Percentiles rank a stretch among this genome's conserved stretches.
Evolutionary conservation across 306 rosid genomes (phyloP).

Genomic region (Cicer yamashitae): DNA sequence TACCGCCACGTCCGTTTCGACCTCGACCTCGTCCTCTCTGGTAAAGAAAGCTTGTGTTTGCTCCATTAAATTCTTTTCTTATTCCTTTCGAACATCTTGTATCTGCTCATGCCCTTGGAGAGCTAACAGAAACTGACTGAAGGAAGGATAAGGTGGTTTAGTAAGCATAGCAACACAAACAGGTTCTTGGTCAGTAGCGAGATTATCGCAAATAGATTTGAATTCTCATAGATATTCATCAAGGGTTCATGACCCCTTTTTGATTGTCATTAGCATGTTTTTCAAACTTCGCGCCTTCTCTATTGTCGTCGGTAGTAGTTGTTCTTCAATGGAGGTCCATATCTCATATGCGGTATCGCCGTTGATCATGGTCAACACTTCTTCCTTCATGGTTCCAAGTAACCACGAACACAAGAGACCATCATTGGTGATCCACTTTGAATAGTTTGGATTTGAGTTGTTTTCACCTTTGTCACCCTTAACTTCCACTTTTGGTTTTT

Average conservation of each 20-base stretch:
- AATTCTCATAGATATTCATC: too few species aligned
- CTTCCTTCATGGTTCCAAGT: conserved; percentile 6
- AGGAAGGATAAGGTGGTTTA: conserved; percentile 17
- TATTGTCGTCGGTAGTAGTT: neutral
- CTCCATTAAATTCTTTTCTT: too few species aligned
- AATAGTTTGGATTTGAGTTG: too few species aligned
- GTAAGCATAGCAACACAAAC: conserved; percentile 8
- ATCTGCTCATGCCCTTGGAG: neutral
- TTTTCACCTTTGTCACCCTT: too few species aligned
- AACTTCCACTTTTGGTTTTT: too few species aligned
- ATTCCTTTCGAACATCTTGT: too few species aligned
- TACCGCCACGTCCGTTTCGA: too few species aligned
- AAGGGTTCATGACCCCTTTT: too few species aligned
- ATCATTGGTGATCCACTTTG: neutral
- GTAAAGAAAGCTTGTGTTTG: too few species aligned
- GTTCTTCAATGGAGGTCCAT: neutral
- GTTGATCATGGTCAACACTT: neutral
- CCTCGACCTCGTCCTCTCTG: too few species aligned
- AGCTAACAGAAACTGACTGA: neutral
- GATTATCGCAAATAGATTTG: too few species aligned
- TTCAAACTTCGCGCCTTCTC: neutral
- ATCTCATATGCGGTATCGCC: neutral
- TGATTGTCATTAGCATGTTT: neutral
- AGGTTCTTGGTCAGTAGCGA: neutral
- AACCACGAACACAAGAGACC: neutral